Base-by-base conservation (phyloP, 2,329 filamentous ascomycete genomes). In the Shiraia bambusicola region DNA sequence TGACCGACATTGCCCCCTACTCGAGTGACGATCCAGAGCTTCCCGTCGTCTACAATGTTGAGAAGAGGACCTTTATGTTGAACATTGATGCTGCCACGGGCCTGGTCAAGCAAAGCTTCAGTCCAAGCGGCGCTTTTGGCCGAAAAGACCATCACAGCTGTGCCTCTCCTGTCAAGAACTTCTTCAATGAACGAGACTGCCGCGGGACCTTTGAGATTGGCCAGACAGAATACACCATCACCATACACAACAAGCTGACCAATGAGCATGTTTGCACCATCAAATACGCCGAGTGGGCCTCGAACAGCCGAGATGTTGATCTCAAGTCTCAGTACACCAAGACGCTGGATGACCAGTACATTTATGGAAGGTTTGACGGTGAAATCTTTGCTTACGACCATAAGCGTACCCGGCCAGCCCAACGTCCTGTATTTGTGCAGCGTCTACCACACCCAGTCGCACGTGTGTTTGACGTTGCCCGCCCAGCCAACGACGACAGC, bases 231-330 rank as follows among this genome's bases (percentile, higher is more conserved):
- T 98, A 98, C 69, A 92, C 82, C 5, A 85, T 98, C 46, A 83
- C 80, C 41, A 94, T 98, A 31, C 86, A 90, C 52, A 84, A 88
- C 46, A 80, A 78, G 31, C 80, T 86, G 54, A 84, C 82, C 3
- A 84, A 86, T 1, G 81, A 85, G 45, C 81, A 82, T 6, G 86
- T 98, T 49, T 95, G 90, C 59, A 95, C 88, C 0, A 81, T 98
- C 54, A 91, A 83, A 52, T 98, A 94, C 63, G 87, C 89, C 9
- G 93, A 98, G 67, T 98, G 93, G 93, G 84, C 83, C 0, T 88
- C 91, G 11, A 98, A 98, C 68, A 94, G 86, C 45, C 87, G 84
- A 47, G 92, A 98, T 67, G 81, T 81, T 50, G 93, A 98, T 64
- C 81, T 98, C 6, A 84, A 89, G 58, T 81, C 81, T 35, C 89